Evolutionary conservation across 352 stramenopile genomes (phyloP).

Genomic region (Aphanomyces cochlioides): DNA sequence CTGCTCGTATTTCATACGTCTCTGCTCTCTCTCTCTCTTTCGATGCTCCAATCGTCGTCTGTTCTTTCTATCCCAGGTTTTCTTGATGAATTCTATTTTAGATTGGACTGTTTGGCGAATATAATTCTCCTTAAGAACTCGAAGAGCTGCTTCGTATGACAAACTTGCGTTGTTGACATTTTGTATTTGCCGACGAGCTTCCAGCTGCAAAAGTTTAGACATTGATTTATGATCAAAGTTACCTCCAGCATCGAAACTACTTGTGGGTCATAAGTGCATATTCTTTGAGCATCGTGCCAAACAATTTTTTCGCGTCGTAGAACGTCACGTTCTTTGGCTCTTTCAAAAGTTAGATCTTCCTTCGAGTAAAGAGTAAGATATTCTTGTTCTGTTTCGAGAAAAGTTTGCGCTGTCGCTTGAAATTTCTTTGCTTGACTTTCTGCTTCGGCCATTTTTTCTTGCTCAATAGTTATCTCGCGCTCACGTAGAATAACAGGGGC

Average conservation of each 20-base stretch:
- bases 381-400: slow-evolving; percentile 26
- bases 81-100: slow-evolving; percentile 52
- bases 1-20: slow-evolving; percentile 52
- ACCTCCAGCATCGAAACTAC: slow-evolving; percentile 58
- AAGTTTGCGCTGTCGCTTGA: slow-evolving; percentile 3
- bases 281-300: slow-evolving; percentile 6
- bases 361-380: slow-evolving; percentile 12
- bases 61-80: slow-evolving; percentile 69
- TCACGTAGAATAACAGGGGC: background rate
- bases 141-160: slow-evolving; percentile 32
- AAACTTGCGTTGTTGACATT: slow-evolving; percentile 30
- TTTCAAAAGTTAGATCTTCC: slow-evolving; percentile 24
- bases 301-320: slow-evolving; percentile 8
- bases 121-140: slow-evolving; percentile 53
- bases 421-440: slow-evolving; percentile 15
- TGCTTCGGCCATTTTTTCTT: slow-evolving; percentile 1
- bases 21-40: slow-evolving; percentile 43
- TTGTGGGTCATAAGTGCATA: slow-evolving; percentile 58
- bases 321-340: slow-evolving; percentile 19
- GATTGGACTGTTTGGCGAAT: slow-evolving; percentile 52
- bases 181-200: slow-evolving; percentile 49
- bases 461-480: slow-evolving; percentile 5
- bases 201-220: slow-evolving; percentile 33
- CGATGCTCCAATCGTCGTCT: slow-evolving; percentile 47
- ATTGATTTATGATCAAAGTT: background rate